phyloP scores from a whole-genome alignment of 2,329 filamentous ascomycete species.

The Dryadomyces quercivorus region DNA sequence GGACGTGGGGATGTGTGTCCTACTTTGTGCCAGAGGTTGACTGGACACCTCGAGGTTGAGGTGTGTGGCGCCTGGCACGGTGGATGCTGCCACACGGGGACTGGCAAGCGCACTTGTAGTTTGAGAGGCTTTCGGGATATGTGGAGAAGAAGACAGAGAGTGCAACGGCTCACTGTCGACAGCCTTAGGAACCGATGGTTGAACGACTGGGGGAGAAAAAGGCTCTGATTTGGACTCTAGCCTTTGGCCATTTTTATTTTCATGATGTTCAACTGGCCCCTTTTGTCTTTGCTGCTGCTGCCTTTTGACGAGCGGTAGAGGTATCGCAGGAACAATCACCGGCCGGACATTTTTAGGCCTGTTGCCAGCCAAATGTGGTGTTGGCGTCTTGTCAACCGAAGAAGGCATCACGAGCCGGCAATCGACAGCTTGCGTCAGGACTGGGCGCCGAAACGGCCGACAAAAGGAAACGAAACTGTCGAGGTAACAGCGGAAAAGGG shows the following conservation, averaged over 20 bases:
- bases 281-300: constrained; percentile 10
- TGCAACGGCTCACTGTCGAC: too few species aligned
- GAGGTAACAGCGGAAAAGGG: too few species aligned
- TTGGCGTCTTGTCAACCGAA: constrained; percentile 3
- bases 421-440: neutral
- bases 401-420: constrained; percentile 4
- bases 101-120: neutral
- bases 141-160: neutral
- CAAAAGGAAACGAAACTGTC: too few species aligned
- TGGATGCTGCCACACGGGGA: neutral
- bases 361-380: constrained; percentile 2
- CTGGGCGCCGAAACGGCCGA: too few species aligned
- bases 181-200: too few species aligned
- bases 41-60: neutral
- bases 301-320: constrained; percentile 10
- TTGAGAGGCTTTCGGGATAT: neutral
- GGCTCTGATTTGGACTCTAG: neutral
- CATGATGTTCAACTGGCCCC: constrained; percentile 2
- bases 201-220: too few species aligned
- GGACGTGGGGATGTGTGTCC: neutral
- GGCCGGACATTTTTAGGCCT: constrained; percentile 5
- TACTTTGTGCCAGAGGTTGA: neutral
- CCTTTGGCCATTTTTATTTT: neutral
- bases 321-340: constrained; percentile 10
- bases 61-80: neutral